phyloP scores from a whole-genome alignment of 495 filamentous ascomycete species.

The Saxispiralis lemnorum region DNA sequence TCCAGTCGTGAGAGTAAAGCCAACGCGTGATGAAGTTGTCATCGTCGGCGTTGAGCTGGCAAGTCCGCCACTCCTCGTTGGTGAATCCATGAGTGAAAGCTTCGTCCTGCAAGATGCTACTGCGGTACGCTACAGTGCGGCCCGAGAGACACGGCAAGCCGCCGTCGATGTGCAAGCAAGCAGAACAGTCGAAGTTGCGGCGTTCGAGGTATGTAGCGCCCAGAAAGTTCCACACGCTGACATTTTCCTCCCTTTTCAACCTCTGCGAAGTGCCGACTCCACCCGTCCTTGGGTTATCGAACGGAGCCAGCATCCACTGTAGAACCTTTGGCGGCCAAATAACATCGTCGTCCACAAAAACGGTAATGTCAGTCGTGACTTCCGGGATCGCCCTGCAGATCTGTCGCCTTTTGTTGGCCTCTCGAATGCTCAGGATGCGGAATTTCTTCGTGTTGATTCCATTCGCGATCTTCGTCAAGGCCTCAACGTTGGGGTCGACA shows the following conservation, averaged over 20 bases:
- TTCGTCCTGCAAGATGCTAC: slow-evolving; percentile 59
- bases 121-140: slow-evolving; percentile 66
- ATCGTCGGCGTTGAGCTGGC: slow-evolving; percentile 45
- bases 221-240: slow-evolving; percentile 55
- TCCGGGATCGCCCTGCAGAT: slow-evolving; percentile 65
- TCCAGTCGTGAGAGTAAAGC: slow-evolving; percentile 36
- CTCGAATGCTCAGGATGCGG: slow-evolving; percentile 20
- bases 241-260: slow-evolving; percentile 44
- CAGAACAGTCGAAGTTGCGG: slow-evolving; percentile 76
- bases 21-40: slow-evolving; percentile 56
- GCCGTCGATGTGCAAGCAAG: slow-evolving; percentile 69
- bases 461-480: slow-evolving; percentile 34
- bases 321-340: slow-evolving; percentile 61
- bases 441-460: slow-evolving; percentile 33
- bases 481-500: slow-evolving; percentile 42
- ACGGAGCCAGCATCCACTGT: slow-evolving; percentile 69
- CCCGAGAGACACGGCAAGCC: slow-evolving; percentile 79
- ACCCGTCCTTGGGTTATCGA: slow-evolving; percentile 58
- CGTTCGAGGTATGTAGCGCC: slow-evolving; percentile 69
- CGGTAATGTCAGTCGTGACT: slow-evolving; percentile 52
- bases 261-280: slow-evolving; percentile 72
- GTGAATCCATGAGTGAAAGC: slow-evolving; percentile 47
- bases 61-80: slow-evolving; percentile 36
- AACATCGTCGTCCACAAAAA: slow-evolving; percentile 81
- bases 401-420: slow-evolving; percentile 68